These are phyloP conservation scores for Tulasnella sp. DNA, from an alignment of 768 basidiomycete genomes.

Conservation along the genomic window DNA sequence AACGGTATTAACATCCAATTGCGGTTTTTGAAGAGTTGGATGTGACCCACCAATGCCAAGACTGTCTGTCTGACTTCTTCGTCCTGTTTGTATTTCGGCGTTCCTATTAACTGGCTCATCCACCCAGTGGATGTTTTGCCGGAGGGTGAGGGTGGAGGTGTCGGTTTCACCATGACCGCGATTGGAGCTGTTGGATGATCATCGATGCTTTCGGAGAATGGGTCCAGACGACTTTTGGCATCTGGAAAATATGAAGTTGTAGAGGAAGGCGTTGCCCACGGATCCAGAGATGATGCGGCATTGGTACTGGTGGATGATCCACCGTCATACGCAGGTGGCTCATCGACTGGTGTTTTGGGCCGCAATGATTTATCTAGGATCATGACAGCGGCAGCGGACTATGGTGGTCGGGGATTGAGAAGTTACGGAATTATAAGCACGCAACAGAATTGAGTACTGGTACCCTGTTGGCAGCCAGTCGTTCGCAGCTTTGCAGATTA, in stretches of 20 bases:
- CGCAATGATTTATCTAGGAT: no score
- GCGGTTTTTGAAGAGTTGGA: not conserved
- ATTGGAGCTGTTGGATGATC: not conserved
- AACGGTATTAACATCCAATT: not conserved
- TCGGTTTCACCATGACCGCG: not conserved
- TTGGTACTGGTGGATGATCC: no score
- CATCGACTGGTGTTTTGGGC: no score
- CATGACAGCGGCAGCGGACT: no score
- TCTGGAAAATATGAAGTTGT: not conserved
- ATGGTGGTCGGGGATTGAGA: no score
- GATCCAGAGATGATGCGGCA: no score
- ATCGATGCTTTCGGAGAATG: not conserved
- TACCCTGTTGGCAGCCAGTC: no score
- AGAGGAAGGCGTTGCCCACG: not conserved
- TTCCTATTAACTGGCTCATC: slow-evolving; percentile 12
- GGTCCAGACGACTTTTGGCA: not conserved
- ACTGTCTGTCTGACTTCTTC: slow-evolving; percentile 17
- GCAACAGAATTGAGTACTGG: no score
- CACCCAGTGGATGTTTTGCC: not conserved
- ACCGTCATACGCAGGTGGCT: no score
- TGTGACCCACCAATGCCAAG: slow-evolving; percentile 13
- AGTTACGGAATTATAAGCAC: no score
- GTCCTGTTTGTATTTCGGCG: slow-evolving; percentile 13
- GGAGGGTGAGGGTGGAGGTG: not conserved
- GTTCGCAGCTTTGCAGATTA: no score